Conservation (phyloP, 1,284 basidiomycete genomes). For the Austroboletus novae-zelandiae region DNA sequence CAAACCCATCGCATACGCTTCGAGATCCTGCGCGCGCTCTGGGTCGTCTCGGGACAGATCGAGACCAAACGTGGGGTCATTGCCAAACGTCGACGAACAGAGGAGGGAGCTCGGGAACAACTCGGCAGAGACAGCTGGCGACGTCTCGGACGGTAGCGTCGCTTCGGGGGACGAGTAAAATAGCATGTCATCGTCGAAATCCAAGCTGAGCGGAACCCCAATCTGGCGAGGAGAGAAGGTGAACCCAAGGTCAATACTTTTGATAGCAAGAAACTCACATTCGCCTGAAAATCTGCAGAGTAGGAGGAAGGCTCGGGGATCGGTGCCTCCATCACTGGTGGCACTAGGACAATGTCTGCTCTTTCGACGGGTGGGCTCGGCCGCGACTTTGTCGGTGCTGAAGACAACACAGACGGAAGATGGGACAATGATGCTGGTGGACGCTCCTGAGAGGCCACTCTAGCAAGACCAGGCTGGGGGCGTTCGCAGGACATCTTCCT, state of each 20-base stretch:
- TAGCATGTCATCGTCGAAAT: conserved; percentile 3
- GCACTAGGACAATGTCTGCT: not conserved
- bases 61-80: conserved; percentile 3
- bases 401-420: conserved; percentile 22
- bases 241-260: too few species aligned
- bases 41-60: conserved; percentile 14
- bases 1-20: conserved; percentile 31
- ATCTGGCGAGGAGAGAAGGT: not conserved
- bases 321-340: not conserved
- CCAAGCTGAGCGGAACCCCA: not conserved
- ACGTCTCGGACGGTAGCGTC: not conserved
- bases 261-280: conserved; percentile 10
- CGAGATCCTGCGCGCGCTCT: conserved; percentile 27
- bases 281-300: not conserved
- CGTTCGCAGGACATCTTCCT: conserved; percentile 23
- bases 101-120: not conserved
- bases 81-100: not conserved
- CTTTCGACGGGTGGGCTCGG: conserved; percentile 1
- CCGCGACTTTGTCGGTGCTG: conserved; percentile 6
- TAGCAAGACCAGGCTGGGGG: conserved; percentile 2
- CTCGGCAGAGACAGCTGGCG: conserved; percentile 1
- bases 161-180: conserved; percentile 8
- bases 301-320: conserved; percentile 2
- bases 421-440: not conserved
- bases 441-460: not conserved